These are phyloP conservation scores for Xylariaceae sp. DNA, from an alignment of 2,329 filamentous ascomycete genomes.

Conservation along the genomic window DNA sequence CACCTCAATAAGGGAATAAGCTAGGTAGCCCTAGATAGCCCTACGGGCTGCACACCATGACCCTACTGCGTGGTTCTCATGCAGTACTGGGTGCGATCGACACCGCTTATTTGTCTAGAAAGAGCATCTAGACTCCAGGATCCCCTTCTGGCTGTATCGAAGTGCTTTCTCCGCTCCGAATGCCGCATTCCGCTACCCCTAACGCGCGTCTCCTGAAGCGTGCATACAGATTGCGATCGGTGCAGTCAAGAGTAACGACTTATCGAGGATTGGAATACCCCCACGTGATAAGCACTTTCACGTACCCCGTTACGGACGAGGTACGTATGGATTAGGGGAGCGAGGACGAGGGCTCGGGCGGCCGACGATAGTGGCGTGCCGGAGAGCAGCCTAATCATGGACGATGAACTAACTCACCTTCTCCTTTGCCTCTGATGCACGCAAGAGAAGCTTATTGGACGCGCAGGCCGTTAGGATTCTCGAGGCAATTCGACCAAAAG, in stretches of 20 bases:
- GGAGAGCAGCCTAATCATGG: no score
- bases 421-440: neutral
- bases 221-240: no score
- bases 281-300: no score
- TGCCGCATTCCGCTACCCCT: slow-evolving; percentile 8
- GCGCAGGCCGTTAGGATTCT: neutral
- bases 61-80: slow-evolving; percentile 21
- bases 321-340: no score
- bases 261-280: no score
- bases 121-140: slow-evolving; percentile 16
- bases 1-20: slow-evolving; percentile 19
- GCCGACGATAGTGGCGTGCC: no score
- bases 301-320: no score
- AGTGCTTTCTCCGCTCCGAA: slow-evolving; percentile 10
- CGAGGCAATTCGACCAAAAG: slow-evolving; percentile 13
- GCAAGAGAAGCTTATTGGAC: no score
- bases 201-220: slow-evolving; percentile 15
- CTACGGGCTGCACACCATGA: slow-evolving; percentile 22
- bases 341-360: no score
- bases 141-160: slow-evolving; percentile 17
- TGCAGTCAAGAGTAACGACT: no score
- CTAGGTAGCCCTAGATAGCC: slow-evolving; percentile 25
- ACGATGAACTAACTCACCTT: neutral
- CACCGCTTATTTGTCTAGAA: slow-evolving; percentile 13
- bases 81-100: slow-evolving; percentile 19